Percentiles rank a stretch among this genome's conserved stretches.
These are phyloP conservation scores for Tarenaya hassleriana DNA, from an alignment of 345 rosid species.

Conservation along the genomic window DNA sequence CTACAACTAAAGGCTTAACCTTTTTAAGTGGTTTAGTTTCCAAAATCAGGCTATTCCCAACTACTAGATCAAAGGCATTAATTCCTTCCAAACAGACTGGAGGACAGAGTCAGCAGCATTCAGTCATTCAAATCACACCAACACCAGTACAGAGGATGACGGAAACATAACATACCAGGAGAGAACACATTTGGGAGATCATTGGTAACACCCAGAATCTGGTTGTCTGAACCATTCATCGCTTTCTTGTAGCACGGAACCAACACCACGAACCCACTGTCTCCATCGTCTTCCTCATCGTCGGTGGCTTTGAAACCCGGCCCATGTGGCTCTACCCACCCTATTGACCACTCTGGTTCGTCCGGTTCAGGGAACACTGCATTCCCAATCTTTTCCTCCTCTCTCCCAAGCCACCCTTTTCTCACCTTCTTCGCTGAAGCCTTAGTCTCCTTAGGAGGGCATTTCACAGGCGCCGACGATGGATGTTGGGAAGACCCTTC, in stretches of 20 bases:
- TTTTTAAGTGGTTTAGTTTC: too few relatives aligned
- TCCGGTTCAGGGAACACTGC: slow-evolving; percentile 63
- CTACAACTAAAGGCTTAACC: too few relatives aligned
- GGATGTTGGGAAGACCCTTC: slow-evolving; percentile 20
- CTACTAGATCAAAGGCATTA: too few relatives aligned
- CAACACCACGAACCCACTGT: slow-evolving; percentile 63
- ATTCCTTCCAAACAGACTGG: too few relatives aligned
- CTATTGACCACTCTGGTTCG: slow-evolving; percentile 85
- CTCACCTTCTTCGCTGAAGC: slow-evolving; percentile 26
- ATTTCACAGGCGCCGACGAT: slow-evolving; percentile 12
- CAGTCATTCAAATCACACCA: neutral
- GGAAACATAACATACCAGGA: slow-evolving; percentile 40
- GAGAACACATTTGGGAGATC: slow-evolving; percentile 41
- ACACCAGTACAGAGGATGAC: slow-evolving; percentile 1
- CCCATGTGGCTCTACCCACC: slow-evolving; percentile 84
- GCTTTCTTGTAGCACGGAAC: slow-evolving; percentile 63
- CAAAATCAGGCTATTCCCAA: too few relatives aligned
- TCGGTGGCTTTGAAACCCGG: slow-evolving; percentile 48
- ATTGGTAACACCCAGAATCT: slow-evolving; percentile 44
- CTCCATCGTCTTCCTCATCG: slow-evolving; percentile 31
- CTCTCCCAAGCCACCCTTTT: slow-evolving; percentile 31
- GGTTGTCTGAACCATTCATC: slow-evolving; percentile 36
- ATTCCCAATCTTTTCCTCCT: slow-evolving; percentile 28
- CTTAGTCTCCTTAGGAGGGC: slow-evolving; percentile 22
- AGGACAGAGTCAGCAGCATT: neutral